phyloP scores from a whole-genome alignment of 768 basidiomycete species.

The Mycena crocata region DNA sequence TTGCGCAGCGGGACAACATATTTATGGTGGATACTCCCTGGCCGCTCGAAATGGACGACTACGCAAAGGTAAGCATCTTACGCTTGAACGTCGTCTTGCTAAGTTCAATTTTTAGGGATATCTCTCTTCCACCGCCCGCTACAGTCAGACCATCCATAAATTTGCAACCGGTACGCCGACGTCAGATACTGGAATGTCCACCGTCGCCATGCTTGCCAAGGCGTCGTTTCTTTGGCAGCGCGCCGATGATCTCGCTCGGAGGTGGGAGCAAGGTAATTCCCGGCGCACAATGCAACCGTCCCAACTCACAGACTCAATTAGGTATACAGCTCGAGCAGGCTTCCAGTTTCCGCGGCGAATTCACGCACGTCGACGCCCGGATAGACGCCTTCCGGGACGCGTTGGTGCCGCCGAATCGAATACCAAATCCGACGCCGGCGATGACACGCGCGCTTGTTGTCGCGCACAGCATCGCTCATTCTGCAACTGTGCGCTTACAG shows the following conservation, averaged over 20 bases:
- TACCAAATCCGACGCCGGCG: slow-evolving; percentile 1
- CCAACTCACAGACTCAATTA: neutral
- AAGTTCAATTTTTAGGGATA: slow-evolving; percentile 36
- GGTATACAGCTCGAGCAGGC: slow-evolving; percentile 8
- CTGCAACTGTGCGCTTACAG: slow-evolving; percentile 52
- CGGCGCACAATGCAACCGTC: too few species aligned
- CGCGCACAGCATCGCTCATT: slow-evolving; percentile 49
- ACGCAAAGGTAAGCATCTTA: slow-evolving; percentile 42
- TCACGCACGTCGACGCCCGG: slow-evolving; percentile 37
- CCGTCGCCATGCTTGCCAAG: slow-evolving; percentile 21
- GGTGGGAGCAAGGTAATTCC: slow-evolving; percentile 10
- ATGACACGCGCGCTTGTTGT: slow-evolving; percentile 37
- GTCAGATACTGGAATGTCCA: slow-evolving; percentile 7
- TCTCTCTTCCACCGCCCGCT: slow-evolving; percentile 40
- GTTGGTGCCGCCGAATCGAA: slow-evolving; percentile 27
- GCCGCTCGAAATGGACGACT: slow-evolving; percentile 51
- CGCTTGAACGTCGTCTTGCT: slow-evolving; percentile 11
- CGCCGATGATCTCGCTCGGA: slow-evolving; percentile 10
- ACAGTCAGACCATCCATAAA: slow-evolving; percentile 29
- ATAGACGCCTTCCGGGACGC: slow-evolving; percentile 37
- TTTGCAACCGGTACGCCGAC: slow-evolving; percentile 5
- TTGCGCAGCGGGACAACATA: slow-evolving; percentile 33
- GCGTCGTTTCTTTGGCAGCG: slow-evolving; percentile 23
- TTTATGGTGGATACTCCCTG: slow-evolving; percentile 49
- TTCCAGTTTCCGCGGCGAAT: slow-evolving; percentile 19